These are phyloP conservation scores for Hippophae rhamnoides DNA, from an alignment of 306 rosid species.

Conservation along the genomic window DNA sequence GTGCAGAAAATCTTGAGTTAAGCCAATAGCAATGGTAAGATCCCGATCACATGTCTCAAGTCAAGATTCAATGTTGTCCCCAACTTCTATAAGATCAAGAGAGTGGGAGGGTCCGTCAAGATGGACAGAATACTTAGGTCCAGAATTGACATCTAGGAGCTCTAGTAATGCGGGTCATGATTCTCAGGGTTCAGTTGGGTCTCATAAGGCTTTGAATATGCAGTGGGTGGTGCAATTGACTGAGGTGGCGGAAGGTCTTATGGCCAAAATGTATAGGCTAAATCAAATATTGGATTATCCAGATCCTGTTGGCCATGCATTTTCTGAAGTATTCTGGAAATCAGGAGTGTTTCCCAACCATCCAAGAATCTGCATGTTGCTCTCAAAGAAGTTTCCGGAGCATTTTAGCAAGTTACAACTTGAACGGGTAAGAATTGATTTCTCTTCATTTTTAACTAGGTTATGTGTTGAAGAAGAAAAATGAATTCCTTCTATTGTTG, in stretches of 20 bases:
- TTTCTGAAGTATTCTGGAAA: constrained; percentile 91
- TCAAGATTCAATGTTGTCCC: constrained; percentile 77
- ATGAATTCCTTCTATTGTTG: constrained; percentile 1
- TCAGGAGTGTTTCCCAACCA: constrained; percentile 80
- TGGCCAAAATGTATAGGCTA: constrained; percentile 95
- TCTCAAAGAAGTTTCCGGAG: constrained; percentile 94
- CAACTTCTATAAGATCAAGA: constrained; percentile 60
- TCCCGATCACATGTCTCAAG: constrained; percentile 46
- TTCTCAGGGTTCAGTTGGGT: constrained; percentile 47
- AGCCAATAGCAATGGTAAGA: constrained; percentile 47
- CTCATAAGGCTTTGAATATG: constrained; percentile 70
- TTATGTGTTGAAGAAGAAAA: constrained; percentile 17
- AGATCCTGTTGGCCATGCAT: constrained; percentile 65
- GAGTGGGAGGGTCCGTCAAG: constrained; percentile 83
- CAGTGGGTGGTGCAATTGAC: constrained; percentile 89
- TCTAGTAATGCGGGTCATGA: constrained; percentile 55
- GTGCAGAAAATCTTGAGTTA: constrained; percentile 28
- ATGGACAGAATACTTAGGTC: constrained; percentile 89
- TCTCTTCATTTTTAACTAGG: constrained; percentile 15
- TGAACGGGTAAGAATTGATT: constrained; percentile 75
- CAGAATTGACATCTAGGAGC: constrained; percentile 53
- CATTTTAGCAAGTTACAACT: constrained; percentile 90
- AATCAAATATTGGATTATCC: constrained; percentile 96
- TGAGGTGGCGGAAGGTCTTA: constrained; percentile 91
- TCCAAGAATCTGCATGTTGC: constrained; percentile 69